Base-by-base conservation (phyloP, 78 protist species). In the Dictyostelium firmibasis region DNA sequence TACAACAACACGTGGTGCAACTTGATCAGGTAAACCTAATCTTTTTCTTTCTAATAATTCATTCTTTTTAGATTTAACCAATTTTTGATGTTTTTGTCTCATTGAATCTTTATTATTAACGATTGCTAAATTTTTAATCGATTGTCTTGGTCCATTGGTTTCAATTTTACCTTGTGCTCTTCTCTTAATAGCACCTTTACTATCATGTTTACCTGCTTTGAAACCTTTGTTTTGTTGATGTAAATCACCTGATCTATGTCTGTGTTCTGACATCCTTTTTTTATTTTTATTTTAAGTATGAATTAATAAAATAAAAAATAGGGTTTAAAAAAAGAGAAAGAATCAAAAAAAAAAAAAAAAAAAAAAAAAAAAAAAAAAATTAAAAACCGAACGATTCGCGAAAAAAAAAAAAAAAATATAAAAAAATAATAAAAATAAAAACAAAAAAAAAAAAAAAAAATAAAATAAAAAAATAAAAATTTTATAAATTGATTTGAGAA, bases 201-300 rank as follows among this genome's bases (percentile, higher is more conserved):
- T 92, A 35, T 78, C 96, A 92, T 92, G 96, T 53, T 53, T 82
- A 72, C 96, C 96, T 20, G 78, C 77, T 53, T 92, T 92, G 77
- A 64, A 85, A 20, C 72, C 10, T 57, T 92, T 92, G 25, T 92
- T 92, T 84, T 72, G 84, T 75, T 92, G 96, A 67, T 92, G 84
- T 35, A 92, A 83, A 35, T 82, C 50, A 43, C 96, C 96, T 77
- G 96, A 35, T 64, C 91, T 78, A 53, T 92, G 96, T 78, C 79
- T 50, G n/a, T 87, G 93, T 78, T 87, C 93, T 62, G 72, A 62
- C 72, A 62, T 62, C 29, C 31, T 62, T 62, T 50, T 50, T 50
- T 8, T 50, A 14, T 16, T 50, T 1, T 50, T 50, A 16, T 50
- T 50, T 29, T 72, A 1, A 5, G 2, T 25, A n/a, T n/a, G n/a